phyloP scores from a whole-genome alignment of 83 land plant genomes.

The Larix sibirica region DNA sequence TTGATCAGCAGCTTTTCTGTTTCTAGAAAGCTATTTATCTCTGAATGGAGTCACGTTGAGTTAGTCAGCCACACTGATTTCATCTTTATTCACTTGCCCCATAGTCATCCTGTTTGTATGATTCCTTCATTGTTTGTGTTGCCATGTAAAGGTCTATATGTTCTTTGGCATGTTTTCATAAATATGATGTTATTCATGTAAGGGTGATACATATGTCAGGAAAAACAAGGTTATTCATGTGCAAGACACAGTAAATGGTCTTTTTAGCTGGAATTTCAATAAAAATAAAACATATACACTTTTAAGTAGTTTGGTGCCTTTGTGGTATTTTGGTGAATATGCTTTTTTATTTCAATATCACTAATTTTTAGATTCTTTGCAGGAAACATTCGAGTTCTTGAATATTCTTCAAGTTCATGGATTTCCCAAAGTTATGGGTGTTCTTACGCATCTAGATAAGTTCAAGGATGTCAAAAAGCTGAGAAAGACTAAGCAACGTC shows the following conservation, averaged over 20 bases:
- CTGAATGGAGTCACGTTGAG: not conserved
- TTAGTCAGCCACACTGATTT: not conserved
- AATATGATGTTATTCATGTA: too few species aligned
- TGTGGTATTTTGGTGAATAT: not conserved
- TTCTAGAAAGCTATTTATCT: not conserved
- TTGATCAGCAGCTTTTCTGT: not conserved
- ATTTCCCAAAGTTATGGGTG: constrained; percentile 97
- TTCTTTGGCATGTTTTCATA: not conserved
- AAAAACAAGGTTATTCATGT: not conserved
- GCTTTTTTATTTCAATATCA: not conserved
- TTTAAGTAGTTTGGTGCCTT: not conserved
- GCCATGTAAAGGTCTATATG: not conserved
- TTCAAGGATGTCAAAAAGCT: constrained; percentile 93
- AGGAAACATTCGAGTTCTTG: constrained; percentile 99
- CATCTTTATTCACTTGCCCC: not conserved
- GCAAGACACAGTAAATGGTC: not conserved
- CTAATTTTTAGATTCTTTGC: constrained; percentile 23
- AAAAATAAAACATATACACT: too few species aligned
- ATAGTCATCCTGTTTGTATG: not conserved
- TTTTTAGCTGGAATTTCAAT: not conserved
- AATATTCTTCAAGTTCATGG: constrained; percentile 95
- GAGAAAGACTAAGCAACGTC: constrained; percentile 92
- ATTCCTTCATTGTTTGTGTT: not conserved
- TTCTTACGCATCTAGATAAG: constrained; percentile 92
- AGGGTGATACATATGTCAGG: too few species aligned